phyloP scores from a whole-genome alignment of 192 early-diverging fungal genomes.

The Entophlyctis helioformis region DNA sequence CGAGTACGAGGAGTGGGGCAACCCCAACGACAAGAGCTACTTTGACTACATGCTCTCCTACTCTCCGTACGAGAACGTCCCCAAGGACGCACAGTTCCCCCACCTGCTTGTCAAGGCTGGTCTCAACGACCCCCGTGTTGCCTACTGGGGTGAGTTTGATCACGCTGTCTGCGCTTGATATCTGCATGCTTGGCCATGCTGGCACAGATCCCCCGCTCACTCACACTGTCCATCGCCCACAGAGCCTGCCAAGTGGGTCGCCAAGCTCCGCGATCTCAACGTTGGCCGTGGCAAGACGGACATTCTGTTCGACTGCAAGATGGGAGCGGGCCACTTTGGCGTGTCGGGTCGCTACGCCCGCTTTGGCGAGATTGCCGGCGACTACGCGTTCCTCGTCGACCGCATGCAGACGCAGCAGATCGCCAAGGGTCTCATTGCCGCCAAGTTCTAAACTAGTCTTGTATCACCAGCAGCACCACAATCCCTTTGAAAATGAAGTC shows the following conservation, averaged over 20 bases:
- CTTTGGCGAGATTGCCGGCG: slow-evolving; percentile 25
- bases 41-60: slow-evolving; percentile 39
- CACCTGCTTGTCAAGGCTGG: slow-evolving; percentile 53
- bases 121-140: slow-evolving; percentile 76
- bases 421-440: too few relatives aligned
- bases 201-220: too few relatives aligned
- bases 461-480: too few relatives aligned
- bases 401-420: slow-evolving; percentile 5
- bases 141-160: too few relatives aligned
- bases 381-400: slow-evolving; percentile 27
- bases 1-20: slow-evolving; percentile 46
- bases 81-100: slow-evolving; percentile 15
- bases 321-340: slow-evolving; percentile 38
- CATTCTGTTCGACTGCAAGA: slow-evolving; percentile 31
- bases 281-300: slow-evolving; percentile 6
- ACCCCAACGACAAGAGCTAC: slow-evolving; percentile 32
- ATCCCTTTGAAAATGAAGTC: too few relatives aligned
- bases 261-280: slow-evolving; percentile 46
- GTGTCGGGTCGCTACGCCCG: slow-evolving; percentile 30
- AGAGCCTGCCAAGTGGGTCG: slow-evolving; percentile 87
- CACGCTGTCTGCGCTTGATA: too few relatives aligned
- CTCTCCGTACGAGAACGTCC: slow-evolving; percentile 38
- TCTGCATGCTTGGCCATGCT: too few relatives aligned
- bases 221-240: too few relatives aligned
- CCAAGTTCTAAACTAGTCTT: too few relatives aligned